A percentile compares a stretch with the other conserved stretches of the same genome.
Evolutionary conservation across 805 yeast species (phyloP).

Genomic region (Candida alai): DNA sequence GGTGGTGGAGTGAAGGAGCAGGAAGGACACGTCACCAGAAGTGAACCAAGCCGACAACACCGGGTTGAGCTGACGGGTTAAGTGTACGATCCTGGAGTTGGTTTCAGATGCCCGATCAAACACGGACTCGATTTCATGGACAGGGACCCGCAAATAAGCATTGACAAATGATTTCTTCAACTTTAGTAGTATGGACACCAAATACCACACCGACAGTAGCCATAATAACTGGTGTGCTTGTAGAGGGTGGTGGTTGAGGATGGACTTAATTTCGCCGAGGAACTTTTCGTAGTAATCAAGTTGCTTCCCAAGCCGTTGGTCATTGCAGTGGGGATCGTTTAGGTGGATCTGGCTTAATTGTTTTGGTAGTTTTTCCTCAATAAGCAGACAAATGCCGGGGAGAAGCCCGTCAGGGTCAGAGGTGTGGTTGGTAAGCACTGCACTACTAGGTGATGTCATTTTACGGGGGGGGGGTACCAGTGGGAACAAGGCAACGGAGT

Average conservation of each 20-base stretch:
- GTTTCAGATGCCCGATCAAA: background rate
- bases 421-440: background rate
- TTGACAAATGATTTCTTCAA: conserved; percentile 9
- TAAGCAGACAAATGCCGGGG: background rate
- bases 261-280: conserved; percentile 12
- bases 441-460: background rate
- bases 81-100: background rate
- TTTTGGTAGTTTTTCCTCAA: conserved; percentile 6
- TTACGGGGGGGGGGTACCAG: too few species aligned
- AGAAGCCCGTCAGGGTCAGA: background rate
- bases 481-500: too few species aligned
- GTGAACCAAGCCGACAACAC: background rate
- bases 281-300: conserved; percentile 18
- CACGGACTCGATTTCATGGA: conserved; percentile 4
- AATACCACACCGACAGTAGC: conserved; percentile 12
- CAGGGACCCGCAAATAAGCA: conserved; percentile 3
- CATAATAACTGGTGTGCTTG: conserved; percentile 17
- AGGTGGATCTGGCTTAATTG: background rate
- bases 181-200: conserved; percentile 8
- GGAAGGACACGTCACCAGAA: background rate
- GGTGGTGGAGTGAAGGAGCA: background rate
- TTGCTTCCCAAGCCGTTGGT: background rate
- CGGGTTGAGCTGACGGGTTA: background rate
- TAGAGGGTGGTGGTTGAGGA: conserved; percentile 12
- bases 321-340: background rate